Conservation (phyloP, 2,329 filamentous ascomycete species). For the Alternaria arborescens region DNA sequence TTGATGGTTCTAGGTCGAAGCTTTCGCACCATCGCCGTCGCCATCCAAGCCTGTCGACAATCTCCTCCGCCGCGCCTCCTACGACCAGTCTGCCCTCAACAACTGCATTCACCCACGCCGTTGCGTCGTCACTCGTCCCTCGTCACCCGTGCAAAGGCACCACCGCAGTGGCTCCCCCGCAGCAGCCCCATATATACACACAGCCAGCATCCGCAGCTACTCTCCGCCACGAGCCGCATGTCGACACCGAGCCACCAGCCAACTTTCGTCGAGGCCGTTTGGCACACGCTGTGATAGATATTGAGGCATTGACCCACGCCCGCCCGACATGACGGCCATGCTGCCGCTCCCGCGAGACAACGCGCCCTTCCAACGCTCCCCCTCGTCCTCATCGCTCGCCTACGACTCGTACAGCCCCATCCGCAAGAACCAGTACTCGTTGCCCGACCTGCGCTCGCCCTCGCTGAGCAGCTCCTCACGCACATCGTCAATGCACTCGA, state of each 20-base stretch:
- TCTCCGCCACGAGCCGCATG: conserved; percentile 42
- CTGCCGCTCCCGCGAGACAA: conserved; percentile 45
- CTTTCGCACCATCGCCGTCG: conserved; percentile 14
- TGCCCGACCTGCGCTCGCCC: conserved; percentile 48
- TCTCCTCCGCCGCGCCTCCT: conserved; percentile 6
- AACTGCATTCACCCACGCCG: conserved; percentile 3
- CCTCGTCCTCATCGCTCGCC: conserved; percentile 56
- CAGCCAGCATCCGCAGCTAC: conserved; percentile 2
- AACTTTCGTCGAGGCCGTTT: conserved; percentile 37
- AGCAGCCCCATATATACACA: conserved; percentile 9
- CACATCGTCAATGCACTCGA: conserved; percentile 67
- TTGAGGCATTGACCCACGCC: conserved; percentile 32
- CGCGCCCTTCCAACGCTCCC: conserved; percentile 53
- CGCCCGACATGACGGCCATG: conserved; percentile 50
- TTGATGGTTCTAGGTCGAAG: conserved; percentile 13
- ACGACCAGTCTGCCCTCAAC: neutral
- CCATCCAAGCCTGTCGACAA: conserved; percentile 14
- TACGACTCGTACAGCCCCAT: conserved; percentile 48
- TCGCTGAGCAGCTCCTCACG: conserved; percentile 47
- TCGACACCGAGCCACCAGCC: conserved; percentile 32
- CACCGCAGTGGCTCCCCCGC: conserved; percentile 7
- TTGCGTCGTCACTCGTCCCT: conserved; percentile 16
- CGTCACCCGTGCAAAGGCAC: conserved; percentile 14
- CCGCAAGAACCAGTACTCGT: conserved; percentile 47
- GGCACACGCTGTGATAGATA: conserved; percentile 35